Evolutionary conservation across 495 filamentous ascomycete genomes (phyloP), one percentile per base, ranked within the genome.

Genomic region (Daldinia loculata): DNA sequence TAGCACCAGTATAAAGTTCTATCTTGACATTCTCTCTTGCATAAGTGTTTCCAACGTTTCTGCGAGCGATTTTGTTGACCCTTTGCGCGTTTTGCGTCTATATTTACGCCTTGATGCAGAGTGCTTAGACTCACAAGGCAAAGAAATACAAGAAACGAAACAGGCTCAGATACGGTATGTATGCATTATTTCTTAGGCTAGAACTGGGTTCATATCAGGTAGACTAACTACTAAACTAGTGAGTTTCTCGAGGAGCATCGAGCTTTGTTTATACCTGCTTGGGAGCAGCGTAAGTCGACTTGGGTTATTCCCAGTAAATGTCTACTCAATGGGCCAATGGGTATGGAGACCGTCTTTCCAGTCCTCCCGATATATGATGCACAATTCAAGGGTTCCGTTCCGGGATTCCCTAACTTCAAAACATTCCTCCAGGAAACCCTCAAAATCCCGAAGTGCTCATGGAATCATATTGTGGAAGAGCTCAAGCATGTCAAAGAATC

Each of bases 401-500:
- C 52, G 22, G 64, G 67, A 15, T 36, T 36, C 22, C 11, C 64
- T 6, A 17, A 15, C 56, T 30, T 72, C 56, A 50, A 29, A 3
- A 12, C 43, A 15, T 74, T 81, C 59, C 75, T 80, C 19, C 32
- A 50, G 19, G 29, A 36, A 14, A 73, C 65, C 30, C 50, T 79
- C 7, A 50, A 19, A 6, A 61, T 79, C 45, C n/a, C 56, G 14
- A 61, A 69, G 26, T 76, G 68, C 9, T 27, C 56, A n/a, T 55
- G 65, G 53, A 11, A 50, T 27, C 55, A 73, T 38, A 66, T 74
- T 41, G 38, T 76, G 14, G 48, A 36, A 0, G 77, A 79, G 58
- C 61, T 80, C n/a, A 48, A 64, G 17, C 4, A 19, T 22, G 19
- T 70, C 19, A 69, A 65, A 15, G 15, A 3, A 0, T 29, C 43